phyloP scores from a whole-genome alignment of 2,329 filamentous ascomycete genomes.

The Pyrenophora graminea region DNA sequence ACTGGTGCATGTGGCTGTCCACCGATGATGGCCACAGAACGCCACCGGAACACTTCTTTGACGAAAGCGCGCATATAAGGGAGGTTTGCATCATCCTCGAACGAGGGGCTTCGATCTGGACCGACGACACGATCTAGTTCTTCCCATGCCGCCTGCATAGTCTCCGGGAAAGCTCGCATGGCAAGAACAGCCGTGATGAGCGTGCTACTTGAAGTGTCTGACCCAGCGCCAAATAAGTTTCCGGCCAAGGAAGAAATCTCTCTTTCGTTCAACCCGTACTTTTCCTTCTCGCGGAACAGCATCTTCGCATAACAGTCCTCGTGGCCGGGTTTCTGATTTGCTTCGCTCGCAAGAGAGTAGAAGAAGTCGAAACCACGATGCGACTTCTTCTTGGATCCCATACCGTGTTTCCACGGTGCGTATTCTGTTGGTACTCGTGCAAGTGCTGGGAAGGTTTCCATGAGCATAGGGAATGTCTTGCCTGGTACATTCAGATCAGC shows the following conservation, averaged over 20 bases:
- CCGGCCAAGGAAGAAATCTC: constrained; percentile 41
- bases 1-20: constrained; percentile 44
- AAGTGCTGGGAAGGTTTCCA: constrained; percentile 62
- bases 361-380: constrained; percentile 43
- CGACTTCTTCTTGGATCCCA: constrained; percentile 31
- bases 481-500: constrained; percentile 57
- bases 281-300: constrained; percentile 49
- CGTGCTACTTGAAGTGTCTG: constrained; percentile 42
- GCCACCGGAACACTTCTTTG: constrained; percentile 44
- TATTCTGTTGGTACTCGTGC: constrained; percentile 58
- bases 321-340: constrained; percentile 35
- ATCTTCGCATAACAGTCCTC: constrained; percentile 43
- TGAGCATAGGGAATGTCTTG: constrained; percentile 62
- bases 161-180: constrained; percentile 42
- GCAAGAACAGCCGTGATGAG: constrained; percentile 42
- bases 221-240: constrained; percentile 41
- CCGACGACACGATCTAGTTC: constrained; percentile 43
- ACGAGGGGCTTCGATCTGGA: constrained; percentile 37
- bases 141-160: constrained; percentile 36
- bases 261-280: constrained; percentile 33
- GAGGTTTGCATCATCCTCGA: constrained; percentile 38
- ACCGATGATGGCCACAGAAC: constrained; percentile 41
- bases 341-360: constrained; percentile 39
- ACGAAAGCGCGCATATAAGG: constrained; percentile 48
- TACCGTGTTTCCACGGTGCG: constrained; percentile 44